Percentiles rank a stretch among this genome's conserved stretches.
Evolutionary conservation across 2,329 filamentous ascomycete genomes (phyloP).

Genomic region (Pestalotiopsis sp.): DNA sequence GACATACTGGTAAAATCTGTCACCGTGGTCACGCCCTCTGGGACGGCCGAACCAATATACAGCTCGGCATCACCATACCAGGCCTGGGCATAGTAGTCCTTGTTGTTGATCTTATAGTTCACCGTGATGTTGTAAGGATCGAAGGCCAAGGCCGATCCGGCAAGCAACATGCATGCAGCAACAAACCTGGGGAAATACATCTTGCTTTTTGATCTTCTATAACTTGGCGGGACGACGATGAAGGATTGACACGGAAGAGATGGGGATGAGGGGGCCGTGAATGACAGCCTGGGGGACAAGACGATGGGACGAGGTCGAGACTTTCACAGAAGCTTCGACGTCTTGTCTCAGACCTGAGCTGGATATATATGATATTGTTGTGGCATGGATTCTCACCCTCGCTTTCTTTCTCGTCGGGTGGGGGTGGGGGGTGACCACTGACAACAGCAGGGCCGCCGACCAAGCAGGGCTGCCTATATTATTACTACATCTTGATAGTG

Average conservation of each 20-base stretch:
- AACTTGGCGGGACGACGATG: not conserved
- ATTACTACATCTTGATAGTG: not conserved
- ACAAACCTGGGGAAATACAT: not conserved
- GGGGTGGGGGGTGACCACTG: not conserved
- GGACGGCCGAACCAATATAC: constrained; percentile 17
- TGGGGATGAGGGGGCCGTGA: not conserved
- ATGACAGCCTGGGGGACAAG: not conserved
- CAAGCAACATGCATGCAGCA: not conserved
- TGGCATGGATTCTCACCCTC: not conserved
- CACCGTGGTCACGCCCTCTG: constrained; percentile 14
- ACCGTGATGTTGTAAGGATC: constrained; percentile 13
- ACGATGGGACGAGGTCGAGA: not conserved
- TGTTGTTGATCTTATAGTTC: constrained; percentile 10
- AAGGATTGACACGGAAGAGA: not conserved
- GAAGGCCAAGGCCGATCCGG: not conserved
- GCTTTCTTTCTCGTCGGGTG: not conserved
- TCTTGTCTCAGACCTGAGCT: not conserved
- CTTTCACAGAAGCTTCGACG: not conserved
- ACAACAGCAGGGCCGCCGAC: no score
- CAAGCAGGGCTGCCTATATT: no score
- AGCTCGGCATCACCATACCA: constrained; percentile 19
- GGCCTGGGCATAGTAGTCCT: constrained; percentile 7
- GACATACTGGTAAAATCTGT: constrained; percentile 17
- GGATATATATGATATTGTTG: not conserved
- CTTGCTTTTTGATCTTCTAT: not conserved